Evolutionary conservation across 352 stramenopile genomes (phyloP), one percentile per base, ranked within the genome.

Genomic region (Phytophthora colocasiae): DNA sequence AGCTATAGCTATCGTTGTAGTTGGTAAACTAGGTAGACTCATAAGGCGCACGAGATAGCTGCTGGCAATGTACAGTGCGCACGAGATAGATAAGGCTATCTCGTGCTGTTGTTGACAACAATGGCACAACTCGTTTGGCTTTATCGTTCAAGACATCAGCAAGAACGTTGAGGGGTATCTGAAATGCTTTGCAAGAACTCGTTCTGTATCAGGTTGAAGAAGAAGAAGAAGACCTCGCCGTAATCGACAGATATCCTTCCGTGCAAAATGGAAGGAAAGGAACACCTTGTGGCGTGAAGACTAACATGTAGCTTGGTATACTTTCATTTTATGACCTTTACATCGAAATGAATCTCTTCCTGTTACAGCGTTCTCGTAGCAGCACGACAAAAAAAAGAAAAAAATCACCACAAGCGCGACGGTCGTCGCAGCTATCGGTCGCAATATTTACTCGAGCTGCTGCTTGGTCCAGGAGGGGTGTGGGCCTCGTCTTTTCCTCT

Each of bases 261-360:
- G 6, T 19, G n/a, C 2, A 38, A 15, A 31, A 36, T 14, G 9
- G 9, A 14, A 36, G 11, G 31, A 36, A 34, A 34, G 0, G 31
- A 34, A 19, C 38, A 22, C 14, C 38, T 43, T 43, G 5, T n/a
- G n/a, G 2, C 22, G 1, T 22, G 38, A 43, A 12, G 17, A 10
- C 27, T 68, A 36, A 62, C 56, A 72, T 57, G 53, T 71, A 41
- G 67, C 56, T 75, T 57, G 53, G 47, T 76, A 62, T 72, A 77
- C 63, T 73, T 69, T 67, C 69, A 77, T 73, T 77, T 73, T 71
- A 73, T 73, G 64, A 77, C 40, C 54, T 73, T 73, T 71, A 77
- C 69, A 77, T 73, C 60, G 59, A 77, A 77, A 77, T 77, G 64
- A 73, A 77, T 55, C 44, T 73, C 54, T 64, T 63, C 45, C 36